A percentile compares a stretch with the other conserved stretches of the same genome.
Evolutionary conservation across 2,329 filamentous ascomycete species (phyloP).

Genomic region (Microsporum canis): DNA sequence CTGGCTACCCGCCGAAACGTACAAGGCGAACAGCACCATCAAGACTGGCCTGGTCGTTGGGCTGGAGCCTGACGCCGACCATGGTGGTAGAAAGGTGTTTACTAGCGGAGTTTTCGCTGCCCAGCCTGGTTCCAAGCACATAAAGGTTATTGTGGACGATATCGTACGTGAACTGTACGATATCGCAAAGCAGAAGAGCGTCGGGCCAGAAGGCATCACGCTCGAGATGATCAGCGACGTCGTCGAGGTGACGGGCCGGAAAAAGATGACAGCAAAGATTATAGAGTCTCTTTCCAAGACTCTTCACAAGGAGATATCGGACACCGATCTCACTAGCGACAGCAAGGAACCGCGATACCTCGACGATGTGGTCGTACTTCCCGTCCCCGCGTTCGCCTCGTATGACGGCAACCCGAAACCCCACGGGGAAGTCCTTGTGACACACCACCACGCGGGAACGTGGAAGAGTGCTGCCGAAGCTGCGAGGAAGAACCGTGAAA

Average conservation of each 20-base stretch:
- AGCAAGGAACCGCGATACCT: constrained; percentile 18
- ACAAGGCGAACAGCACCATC: constrained; percentile 6
- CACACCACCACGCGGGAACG: constrained; percentile 12
- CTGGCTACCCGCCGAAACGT: constrained; percentile 29
- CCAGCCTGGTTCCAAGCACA: constrained; percentile 14
- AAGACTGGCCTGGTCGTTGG: constrained; percentile 28
- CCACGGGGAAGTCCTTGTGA: constrained; percentile 9
- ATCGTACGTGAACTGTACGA: constrained; percentile 15
- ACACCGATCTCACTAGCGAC: constrained; percentile 17
- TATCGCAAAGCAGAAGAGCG: constrained; percentile 14
- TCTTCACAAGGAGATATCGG: constrained; percentile 15
- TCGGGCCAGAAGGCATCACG: constrained; percentile 13
- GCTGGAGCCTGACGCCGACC: constrained; percentile 27
- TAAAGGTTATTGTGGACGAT: constrained; percentile 15
- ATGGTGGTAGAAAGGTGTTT: constrained; percentile 12
- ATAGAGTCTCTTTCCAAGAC: constrained; percentile 15
- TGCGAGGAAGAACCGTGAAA: constrained; percentile 5
- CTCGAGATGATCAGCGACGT: constrained; percentile 21
- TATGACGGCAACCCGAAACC: constrained; percentile 18
- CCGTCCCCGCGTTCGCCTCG: constrained; percentile 19
- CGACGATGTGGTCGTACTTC: constrained; percentile 21
- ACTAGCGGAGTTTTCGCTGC: constrained; percentile 20
- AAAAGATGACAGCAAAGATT: constrained; percentile 20
- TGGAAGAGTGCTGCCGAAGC: constrained; percentile 11
- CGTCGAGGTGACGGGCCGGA: constrained; percentile 21